Percentiles rank a stretch among this genome's conserved stretches.
Conservation (phyloP, 768 basidiomycete species). For the Lactifluus pinguis region DNA sequence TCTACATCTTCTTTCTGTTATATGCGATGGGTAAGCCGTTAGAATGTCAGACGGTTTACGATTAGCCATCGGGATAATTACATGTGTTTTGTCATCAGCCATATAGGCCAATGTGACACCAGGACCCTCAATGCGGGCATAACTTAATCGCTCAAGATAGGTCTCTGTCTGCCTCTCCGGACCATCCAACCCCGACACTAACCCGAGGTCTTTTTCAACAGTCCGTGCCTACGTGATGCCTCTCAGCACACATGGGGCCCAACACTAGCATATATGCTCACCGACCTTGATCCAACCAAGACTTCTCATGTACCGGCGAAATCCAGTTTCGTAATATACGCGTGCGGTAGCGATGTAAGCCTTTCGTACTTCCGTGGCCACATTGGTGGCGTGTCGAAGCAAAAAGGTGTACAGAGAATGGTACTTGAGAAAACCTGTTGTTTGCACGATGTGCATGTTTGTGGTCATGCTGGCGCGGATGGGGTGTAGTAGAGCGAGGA, state of each 20-base stretch:
- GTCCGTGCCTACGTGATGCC: conserved; percentile 44
- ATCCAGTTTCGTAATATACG: conserved; percentile 92
- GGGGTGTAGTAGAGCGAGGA: conserved; percentile 74
- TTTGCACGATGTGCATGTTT: conserved; percentile 90
- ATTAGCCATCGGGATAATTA: conserved; percentile 33
- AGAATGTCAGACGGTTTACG: background rate
- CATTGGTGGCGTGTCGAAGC: conserved; percentile 67
- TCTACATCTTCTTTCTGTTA: conserved; percentile 74
- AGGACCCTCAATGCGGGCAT: conserved; percentile 72
- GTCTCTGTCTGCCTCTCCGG: conserved; percentile 30
- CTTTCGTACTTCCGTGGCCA: conserved; percentile 82
- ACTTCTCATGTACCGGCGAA: conserved; percentile 80
- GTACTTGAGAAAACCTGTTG: conserved; percentile 78
- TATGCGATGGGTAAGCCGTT: background rate
- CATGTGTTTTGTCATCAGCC: conserved; percentile 83
- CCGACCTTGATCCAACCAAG: conserved; percentile 69
- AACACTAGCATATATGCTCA: background rate
- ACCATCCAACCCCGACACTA: conserved; percentile 41
- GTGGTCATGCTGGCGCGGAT: conserved; percentile 78
- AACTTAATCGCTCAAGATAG: conserved; percentile 49
- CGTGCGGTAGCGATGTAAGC: conserved; percentile 78
- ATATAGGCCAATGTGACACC: conserved; percentile 75
- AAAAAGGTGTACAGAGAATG: conserved; percentile 76
- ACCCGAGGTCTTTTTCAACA: conserved; percentile 58
- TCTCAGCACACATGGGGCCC: background rate